Evolutionary conservation across 2,329 filamentous ascomycete species (phyloP).

Genomic region (Dothiorella sarmentorum): DNA sequence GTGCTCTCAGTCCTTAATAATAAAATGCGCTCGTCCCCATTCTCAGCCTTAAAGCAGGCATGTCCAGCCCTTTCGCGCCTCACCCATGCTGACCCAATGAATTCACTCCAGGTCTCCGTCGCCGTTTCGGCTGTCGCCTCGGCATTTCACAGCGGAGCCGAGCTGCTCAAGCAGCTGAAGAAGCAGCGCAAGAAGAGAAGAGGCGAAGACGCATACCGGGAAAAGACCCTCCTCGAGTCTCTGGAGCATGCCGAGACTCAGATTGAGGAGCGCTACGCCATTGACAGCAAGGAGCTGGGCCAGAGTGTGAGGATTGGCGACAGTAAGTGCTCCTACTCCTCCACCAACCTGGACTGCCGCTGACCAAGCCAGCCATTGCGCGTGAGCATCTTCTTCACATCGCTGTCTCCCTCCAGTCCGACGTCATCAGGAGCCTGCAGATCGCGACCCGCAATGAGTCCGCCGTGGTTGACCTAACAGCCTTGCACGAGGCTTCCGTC

Average conservation of each 20-base stretch:
- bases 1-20: background rate
- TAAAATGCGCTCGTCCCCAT: background rate
- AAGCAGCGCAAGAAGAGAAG: conserved; percentile 29
- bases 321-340: conserved; percentile 27
- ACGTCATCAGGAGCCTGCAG: conserved; percentile 39
- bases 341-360: conserved; percentile 7
- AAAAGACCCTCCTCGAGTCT: conserved; percentile 38
- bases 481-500: conserved; percentile 37
- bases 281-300: conserved; percentile 36
- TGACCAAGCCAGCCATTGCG: conserved; percentile 30
- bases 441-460: conserved; percentile 35
- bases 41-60: background rate
- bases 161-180: conserved; percentile 36
- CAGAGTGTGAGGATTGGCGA: conserved; percentile 38
- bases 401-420: conserved; percentile 39
- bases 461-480: conserved; percentile 33
- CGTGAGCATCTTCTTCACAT: conserved; percentile 38
- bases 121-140: conserved; percentile 43
- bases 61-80: background rate
- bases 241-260: conserved; percentile 37
- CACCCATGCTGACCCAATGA: conserved; percentile 18
- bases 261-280: conserved; percentile 32
- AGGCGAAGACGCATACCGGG: conserved; percentile 32
- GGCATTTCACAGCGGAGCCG: conserved; percentile 42
- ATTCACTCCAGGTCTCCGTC: conserved; percentile 32